phyloP scores from a whole-genome alignment of 371 early-diverging fungal genomes.

The Mucor sp. region DNA sequence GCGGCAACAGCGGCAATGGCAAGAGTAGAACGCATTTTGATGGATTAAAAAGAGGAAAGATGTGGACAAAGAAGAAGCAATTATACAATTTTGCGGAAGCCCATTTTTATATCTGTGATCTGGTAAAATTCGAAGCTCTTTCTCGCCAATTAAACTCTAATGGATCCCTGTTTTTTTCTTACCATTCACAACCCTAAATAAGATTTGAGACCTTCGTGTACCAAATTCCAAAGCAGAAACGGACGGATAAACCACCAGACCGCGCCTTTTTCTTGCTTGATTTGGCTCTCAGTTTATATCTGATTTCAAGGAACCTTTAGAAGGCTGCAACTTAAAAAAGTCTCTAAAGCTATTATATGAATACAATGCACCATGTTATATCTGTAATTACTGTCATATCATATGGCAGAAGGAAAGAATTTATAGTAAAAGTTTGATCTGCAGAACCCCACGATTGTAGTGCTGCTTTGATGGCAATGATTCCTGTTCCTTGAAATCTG shows the following conservation, averaged over 20 bases:
- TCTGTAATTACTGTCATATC: too few relatives aligned
- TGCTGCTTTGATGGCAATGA: neutral
- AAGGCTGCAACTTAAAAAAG: neutral
- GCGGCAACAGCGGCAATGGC: constrained; percentile 13
- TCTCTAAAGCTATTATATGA: neutral
- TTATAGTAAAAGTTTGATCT: too few relatives aligned
- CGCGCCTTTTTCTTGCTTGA: neutral
- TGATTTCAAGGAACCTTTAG: neutral
- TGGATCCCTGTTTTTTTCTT: neutral
- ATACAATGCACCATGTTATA: neutral
- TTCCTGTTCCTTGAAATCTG: neutral
- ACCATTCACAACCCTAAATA: neutral
- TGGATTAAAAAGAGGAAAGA: neutral
- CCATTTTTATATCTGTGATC: neutral
- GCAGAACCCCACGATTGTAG: neutral
- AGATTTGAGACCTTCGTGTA: neutral
- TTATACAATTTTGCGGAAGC: neutral
- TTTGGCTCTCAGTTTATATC: neutral
- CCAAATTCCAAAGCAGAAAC: neutral
- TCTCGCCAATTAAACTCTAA: neutral
- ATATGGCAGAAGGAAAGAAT: too few relatives aligned
- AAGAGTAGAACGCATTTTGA: constrained; percentile 10
- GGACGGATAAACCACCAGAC: neutral
- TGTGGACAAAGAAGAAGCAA: neutral
- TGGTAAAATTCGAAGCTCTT: neutral